Percentiles rank a stretch among this genome's conserved stretches.
phyloP scores from a whole-genome alignment of 148 eudicot species.

The Rhododendron williamsianum region DNA sequence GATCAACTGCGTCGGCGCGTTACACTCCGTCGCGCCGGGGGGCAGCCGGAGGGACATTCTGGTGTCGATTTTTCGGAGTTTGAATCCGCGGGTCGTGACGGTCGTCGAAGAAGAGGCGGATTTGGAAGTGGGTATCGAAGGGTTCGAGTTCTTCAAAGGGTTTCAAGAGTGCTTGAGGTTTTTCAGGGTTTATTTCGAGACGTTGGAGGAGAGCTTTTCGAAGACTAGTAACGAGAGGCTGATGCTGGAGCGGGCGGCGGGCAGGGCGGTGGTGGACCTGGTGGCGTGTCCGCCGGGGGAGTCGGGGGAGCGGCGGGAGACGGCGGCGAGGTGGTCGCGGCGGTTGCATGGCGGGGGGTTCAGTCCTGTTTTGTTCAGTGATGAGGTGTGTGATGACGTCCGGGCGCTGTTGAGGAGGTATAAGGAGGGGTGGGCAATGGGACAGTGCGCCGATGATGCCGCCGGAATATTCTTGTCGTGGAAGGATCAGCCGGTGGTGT shows the following conservation, averaged over 20 bases:
- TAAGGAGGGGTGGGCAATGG: constrained; percentile 85
- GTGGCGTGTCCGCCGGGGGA: constrained; percentile 60
- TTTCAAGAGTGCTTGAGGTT: constrained; percentile 73
- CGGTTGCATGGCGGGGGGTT: constrained; percentile 59
- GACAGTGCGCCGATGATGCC: constrained; percentile 27
- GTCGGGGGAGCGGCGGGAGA: constrained; percentile 76
- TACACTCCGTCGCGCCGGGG: constrained; percentile 41
- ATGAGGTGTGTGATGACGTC: constrained; percentile 88
- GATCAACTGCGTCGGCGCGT: constrained; percentile 61
- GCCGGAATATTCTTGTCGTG: constrained; percentile 83
- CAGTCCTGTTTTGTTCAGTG: constrained; percentile 47
- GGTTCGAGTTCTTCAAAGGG: constrained; percentile 55
- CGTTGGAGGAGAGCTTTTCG: constrained; percentile 69
- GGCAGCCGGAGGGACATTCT: constrained; percentile 41
- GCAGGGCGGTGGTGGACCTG: constrained; percentile 72
- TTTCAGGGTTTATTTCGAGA: constrained; percentile 86
- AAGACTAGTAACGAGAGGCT: constrained; percentile 78
- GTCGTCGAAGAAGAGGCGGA: constrained; percentile 92
- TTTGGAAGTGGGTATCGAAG: constrained; percentile 48
- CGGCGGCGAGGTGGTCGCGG: constrained; percentile 53
- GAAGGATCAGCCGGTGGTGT: constrained; percentile 93
- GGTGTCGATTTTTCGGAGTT: constrained; percentile 39
- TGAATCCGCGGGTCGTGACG: constrained; percentile 66
- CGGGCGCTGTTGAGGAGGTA: constrained; percentile 87
- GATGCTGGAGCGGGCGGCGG: constrained; percentile 80